Evolutionary conservation across 352 stramenopile species (phyloP).

Genomic region (Elongisporangium undulatum): DNA sequence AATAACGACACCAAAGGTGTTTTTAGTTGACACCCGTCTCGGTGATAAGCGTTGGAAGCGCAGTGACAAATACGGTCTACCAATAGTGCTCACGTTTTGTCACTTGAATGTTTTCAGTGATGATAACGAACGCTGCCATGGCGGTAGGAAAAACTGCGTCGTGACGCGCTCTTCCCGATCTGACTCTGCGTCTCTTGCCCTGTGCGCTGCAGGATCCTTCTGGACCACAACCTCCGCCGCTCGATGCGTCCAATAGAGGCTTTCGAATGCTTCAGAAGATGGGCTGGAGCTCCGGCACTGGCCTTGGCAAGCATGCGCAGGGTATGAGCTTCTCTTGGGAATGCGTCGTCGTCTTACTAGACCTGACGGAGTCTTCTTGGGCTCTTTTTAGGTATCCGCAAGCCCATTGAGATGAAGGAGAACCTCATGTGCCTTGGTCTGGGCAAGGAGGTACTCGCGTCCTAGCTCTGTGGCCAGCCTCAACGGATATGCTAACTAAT

Average conservation of each 20-base stretch:
- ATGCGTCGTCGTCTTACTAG: background rate
- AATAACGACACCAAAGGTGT: no score
- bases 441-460: conserved; percentile 35
- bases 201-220: background rate
- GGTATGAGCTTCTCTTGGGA: conserved; percentile 6
- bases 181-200: no score
- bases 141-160: no score
- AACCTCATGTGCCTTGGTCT: conserved; percentile 54
- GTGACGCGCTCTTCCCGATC: no score
- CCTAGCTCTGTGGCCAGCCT: no score
- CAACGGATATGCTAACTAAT: background rate
- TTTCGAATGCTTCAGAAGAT: conserved; percentile 57
- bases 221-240: conserved; percentile 1
- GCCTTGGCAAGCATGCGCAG: conserved; percentile 47
- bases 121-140: no score
- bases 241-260: conserved; percentile 49
- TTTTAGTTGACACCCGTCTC: no score
- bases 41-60: no score
- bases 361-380: background rate
- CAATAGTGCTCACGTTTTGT: background rate
- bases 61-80: no score
- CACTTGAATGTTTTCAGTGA: background rate
- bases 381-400: conserved; percentile 33
- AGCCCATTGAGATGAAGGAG: conserved; percentile 56
- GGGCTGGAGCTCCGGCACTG: conserved; percentile 49